These are phyloP conservation scores for Schizosaccharomyces octosporus DNA, from an alignment of 805 yeast species.

Conservation along the genomic window DNA sequence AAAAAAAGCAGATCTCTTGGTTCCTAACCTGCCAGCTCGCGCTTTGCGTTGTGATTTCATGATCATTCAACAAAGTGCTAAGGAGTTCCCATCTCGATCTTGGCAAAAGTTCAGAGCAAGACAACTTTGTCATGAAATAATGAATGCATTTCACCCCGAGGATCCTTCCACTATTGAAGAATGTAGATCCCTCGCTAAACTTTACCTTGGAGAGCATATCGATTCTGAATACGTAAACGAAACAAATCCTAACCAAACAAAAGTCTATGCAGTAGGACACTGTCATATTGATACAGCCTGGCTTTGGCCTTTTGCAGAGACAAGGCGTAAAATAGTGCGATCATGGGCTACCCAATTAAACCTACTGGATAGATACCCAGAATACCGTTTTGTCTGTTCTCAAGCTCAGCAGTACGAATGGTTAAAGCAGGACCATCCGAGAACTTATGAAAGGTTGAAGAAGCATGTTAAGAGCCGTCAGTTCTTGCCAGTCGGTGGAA, in stretches of 20 bases:
- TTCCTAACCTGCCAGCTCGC: constrained; percentile 61
- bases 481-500: constrained; percentile 81
- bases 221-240: constrained; percentile 38
- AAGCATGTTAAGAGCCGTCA: constrained; percentile 37
- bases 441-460: constrained; percentile 36
- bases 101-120: constrained; percentile 74
- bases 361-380: constrained; percentile 68
- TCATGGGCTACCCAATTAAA: constrained; percentile 88
- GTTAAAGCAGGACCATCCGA: constrained; percentile 73
- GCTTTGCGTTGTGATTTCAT: constrained; percentile 58
- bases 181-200: constrained; percentile 43
- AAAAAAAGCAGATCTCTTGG: constrained; percentile 46
- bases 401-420: constrained; percentile 92
- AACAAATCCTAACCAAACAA: constrained; percentile 11
- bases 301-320: constrained; percentile 98
- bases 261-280: constrained; percentile 72
- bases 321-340: constrained; percentile 72
- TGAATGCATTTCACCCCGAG: constrained; percentile 57
- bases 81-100: constrained; percentile 49
- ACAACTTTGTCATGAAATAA: constrained; percentile 52
- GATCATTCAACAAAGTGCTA: constrained; percentile 74
- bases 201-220: constrained; percentile 37
- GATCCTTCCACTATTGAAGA: constrained; percentile 30
- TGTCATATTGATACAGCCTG: constrained; percentile 92
- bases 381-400: constrained; percentile 79